Conservation (phyloP, 2,329 filamentous ascomycete genomes). For the Fusarium torreyae region DNA sequence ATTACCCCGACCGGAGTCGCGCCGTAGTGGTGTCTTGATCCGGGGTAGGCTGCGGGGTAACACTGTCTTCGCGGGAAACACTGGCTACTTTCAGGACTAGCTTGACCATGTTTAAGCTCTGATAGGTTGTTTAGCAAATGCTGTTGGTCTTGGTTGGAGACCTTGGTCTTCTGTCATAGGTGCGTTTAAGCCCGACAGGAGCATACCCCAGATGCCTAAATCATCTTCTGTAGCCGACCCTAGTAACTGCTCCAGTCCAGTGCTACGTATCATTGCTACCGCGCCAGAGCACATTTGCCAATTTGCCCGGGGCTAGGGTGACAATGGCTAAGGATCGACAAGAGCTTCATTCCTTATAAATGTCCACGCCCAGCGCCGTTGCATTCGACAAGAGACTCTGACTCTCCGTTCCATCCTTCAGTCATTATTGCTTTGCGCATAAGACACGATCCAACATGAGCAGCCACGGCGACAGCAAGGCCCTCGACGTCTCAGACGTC, state of each 20-base stretch:
- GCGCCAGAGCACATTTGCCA: neutral
- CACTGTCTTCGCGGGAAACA: conserved; percentile 7
- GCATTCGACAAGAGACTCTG: neutral
- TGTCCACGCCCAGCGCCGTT: conserved; percentile 11
- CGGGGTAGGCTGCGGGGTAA: conserved; percentile 31
- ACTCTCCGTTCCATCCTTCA: conserved; percentile 1
- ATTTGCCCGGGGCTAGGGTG: neutral
- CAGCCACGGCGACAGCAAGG: conserved; percentile 26
- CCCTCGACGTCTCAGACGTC: conserved; percentile 29
- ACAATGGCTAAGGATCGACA: neutral
- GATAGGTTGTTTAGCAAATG: neutral
- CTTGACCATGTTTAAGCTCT: neutral
- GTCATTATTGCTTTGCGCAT: conserved; percentile 25
- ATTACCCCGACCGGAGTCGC: conserved; percentile 42
- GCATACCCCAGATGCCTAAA: conserved; percentile 46
- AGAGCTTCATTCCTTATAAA: conserved; percentile 22
- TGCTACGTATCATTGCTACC: conserved; percentile 24
- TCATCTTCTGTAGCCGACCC: conserved; percentile 16
- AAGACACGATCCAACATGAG: conserved; percentile 39
- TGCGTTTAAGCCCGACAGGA: conserved; percentile 31
- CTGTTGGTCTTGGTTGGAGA: neutral
- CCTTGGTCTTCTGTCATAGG: conserved; percentile 34
- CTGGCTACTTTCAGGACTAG: neutral
- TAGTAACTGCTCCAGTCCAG: conserved; percentile 11
- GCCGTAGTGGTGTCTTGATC: conserved; percentile 42